Evolutionary conservation across 139 green algal species (phyloP).

Genomic region (Chlorella sp.): DNA sequence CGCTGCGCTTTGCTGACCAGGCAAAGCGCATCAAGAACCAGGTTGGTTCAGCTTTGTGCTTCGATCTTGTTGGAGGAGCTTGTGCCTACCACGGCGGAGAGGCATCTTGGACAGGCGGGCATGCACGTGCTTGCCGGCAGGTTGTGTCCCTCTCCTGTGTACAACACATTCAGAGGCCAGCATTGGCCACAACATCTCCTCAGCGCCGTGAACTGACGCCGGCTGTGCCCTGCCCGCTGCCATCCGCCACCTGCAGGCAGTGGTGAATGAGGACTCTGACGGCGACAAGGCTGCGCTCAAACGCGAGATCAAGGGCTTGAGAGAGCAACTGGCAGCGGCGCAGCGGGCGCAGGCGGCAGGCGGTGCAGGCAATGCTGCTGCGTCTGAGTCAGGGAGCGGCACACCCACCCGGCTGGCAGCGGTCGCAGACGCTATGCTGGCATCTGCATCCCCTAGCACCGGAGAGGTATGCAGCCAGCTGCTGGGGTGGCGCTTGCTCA

Average conservation of each 20-base stretch:
- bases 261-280: slow-evolving; percentile 74
- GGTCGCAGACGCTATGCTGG: background rate
- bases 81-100: background rate
- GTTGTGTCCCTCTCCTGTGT: background rate
- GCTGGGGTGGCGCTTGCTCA: background rate
- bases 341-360: slow-evolving; percentile 1
- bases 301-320: slow-evolving; percentile 67
- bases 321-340: slow-evolving; percentile 43
- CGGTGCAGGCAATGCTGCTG: slow-evolving; percentile 15
- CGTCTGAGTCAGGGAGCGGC: background rate
- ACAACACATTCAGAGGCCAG: background rate
- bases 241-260: slow-evolving; percentile 42
- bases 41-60: slow-evolving; percentile 29
- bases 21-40: slow-evolving; percentile 95
- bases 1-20: slow-evolving; percentile 87
- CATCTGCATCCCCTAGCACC: background rate
- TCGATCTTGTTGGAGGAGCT: background rate
- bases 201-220: background rate
- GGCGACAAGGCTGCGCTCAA: slow-evolving; percentile 68
- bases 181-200: background rate
- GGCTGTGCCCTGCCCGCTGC: background rate
- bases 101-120: too few species aligned
- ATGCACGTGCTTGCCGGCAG: background rate
- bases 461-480: background rate
- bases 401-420: slow-evolving; percentile 10